Evolutionary conservation across 495 filamentous ascomycete species (phyloP).

Genomic region (Penicillium longicatenatum): DNA sequence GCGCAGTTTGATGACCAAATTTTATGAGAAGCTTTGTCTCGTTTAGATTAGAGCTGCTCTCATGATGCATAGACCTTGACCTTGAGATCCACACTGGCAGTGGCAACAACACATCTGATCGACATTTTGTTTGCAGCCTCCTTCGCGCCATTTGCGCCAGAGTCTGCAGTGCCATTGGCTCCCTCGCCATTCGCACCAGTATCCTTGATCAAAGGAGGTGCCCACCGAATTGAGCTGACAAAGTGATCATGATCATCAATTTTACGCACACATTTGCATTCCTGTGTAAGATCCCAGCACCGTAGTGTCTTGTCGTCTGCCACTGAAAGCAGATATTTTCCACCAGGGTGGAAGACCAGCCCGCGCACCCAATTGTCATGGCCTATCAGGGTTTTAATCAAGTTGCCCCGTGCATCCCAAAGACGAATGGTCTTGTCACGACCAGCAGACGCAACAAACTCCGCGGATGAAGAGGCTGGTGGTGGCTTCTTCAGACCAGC

Average conservation of each 20-base stretch:
- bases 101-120: conserved; percentile 65
- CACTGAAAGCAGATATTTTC: conserved; percentile 85
- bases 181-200: conserved; percentile 46
- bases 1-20: neutral
- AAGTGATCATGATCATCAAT: conserved; percentile 84
- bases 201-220: conserved; percentile 68
- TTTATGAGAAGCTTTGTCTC: conserved; percentile 1
- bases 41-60: conserved; percentile 7
- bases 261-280: conserved; percentile 85
- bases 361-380: conserved; percentile 97
- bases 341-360: conserved; percentile 88
- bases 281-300: conserved; percentile 94
- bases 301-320: conserved; percentile 90
- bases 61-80: conserved; percentile 59
- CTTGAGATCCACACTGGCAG: conserved; percentile 64
- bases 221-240: conserved; percentile 87
- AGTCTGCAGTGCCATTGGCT: conserved; percentile 19
- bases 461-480: conserved; percentile 69
- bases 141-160: conserved; percentile 18
- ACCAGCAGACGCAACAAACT: conserved; percentile 89
- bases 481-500: conserved; percentile 82
- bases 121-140: conserved; percentile 32
- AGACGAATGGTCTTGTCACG: conserved; percentile 90
- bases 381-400: conserved; percentile 84
- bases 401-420: conserved; percentile 84